These are phyloP conservation scores for Heritiera littoralis DNA, from an alignment of 345 rosid species.

Conservation along the genomic window DNA sequence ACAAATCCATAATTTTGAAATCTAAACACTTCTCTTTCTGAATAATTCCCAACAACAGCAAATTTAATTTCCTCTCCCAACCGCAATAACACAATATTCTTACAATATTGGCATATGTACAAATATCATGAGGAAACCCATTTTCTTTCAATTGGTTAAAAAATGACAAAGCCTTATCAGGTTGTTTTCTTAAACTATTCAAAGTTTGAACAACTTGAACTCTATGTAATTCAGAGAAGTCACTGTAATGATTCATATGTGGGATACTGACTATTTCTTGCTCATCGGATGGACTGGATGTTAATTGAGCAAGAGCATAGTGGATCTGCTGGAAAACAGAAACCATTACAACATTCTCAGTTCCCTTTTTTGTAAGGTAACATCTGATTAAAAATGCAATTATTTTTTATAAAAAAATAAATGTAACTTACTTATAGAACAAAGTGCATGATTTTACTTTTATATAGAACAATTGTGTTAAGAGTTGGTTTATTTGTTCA, in stretches of 20 bases:
- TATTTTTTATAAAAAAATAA: too few relatives aligned
- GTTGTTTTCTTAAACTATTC: constrained; percentile 41
- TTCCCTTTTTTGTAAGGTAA: not conserved
- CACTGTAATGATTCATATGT: constrained; percentile 14
- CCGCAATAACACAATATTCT: constrained; percentile 45
- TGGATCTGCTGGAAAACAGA: constrained; percentile 8
- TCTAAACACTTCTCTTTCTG: constrained; percentile 31
- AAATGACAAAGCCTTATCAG: constrained; percentile 47
- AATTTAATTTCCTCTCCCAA: constrained; percentile 44
- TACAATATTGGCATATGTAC: constrained; percentile 49
- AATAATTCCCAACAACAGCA: constrained; percentile 45
- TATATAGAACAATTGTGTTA: not conserved
- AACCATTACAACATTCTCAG: not conserved
- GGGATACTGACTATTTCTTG: constrained; percentile 11
- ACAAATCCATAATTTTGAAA: constrained; percentile 45
- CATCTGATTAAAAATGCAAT: too few relatives aligned
- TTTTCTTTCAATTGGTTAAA: constrained; percentile 38
- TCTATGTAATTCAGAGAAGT: constrained; percentile 33
- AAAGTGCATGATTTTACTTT: not conserved
- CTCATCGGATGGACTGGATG: constrained; percentile 30
- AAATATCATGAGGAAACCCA: constrained; percentile 42
- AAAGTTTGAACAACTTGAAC: constrained; percentile 36
- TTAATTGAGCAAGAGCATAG: constrained; percentile 27
- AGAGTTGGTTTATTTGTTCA: not conserved
- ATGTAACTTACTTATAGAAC: not conserved